These are phyloP conservation scores for Chenopodium quinoa DNA, from an alignment of 148 eudicot species.

Conservation along the genomic window DNA sequence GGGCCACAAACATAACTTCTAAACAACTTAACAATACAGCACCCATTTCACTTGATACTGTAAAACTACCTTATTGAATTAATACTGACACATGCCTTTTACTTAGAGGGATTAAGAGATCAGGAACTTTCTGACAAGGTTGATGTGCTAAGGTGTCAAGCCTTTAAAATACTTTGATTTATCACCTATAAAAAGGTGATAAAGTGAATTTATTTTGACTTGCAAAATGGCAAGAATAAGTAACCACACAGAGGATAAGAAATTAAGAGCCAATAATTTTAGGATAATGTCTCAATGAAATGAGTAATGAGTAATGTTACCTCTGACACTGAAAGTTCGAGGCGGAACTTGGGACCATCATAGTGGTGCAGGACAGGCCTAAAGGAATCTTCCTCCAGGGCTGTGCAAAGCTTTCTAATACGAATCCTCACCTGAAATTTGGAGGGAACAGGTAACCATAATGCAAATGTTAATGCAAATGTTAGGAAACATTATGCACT, in stretches of 20 bases:
- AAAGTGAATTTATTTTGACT: not conserved
- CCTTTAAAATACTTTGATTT: no score
- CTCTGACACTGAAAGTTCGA: conserved; percentile 96
- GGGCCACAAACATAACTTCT: not conserved
- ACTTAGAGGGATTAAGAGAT: no score
- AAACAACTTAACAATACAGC: not conserved
- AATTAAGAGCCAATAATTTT: no score
- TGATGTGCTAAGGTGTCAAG: no score
- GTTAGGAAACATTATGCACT: not conserved
- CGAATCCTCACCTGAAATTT: conserved; percentile 75
- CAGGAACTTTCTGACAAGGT: no score
- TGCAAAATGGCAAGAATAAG: not conserved
- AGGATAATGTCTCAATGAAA: not conserved
- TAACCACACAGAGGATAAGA: no score
- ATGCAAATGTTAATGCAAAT: not conserved
- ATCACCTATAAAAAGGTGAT: not conserved
- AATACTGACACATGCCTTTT: no score
- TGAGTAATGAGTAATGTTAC: conserved; percentile 34
- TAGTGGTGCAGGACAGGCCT: conserved; percentile 99
- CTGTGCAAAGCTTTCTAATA: conserved; percentile 73
- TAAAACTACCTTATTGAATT: not conserved
- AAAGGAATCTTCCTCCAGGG: conserved; percentile 95
- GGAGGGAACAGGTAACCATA: not conserved
- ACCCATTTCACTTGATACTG: not conserved
- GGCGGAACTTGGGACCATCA: conserved; percentile 98